Evolutionary conservation across 495 filamentous ascomycete genomes (phyloP).

Genomic region (Sordaria brevicollis): DNA sequence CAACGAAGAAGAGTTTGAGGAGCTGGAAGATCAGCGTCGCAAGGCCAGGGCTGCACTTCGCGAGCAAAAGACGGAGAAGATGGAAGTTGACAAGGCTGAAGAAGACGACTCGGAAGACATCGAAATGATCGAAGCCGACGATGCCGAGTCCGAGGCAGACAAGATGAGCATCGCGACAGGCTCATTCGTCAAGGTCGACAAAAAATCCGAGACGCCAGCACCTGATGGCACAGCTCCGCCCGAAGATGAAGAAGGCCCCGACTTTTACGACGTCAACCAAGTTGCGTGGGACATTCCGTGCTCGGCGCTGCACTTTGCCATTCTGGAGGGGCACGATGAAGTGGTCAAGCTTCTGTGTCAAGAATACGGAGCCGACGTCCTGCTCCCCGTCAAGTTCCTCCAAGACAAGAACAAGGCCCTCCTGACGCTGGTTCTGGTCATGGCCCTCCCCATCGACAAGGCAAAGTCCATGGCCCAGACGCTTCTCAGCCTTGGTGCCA

Average conservation of each 20-base stretch:
- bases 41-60: conserved; percentile 17
- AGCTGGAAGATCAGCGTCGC: conserved; percentile 42
- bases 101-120: conserved; percentile 23
- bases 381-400: conserved; percentile 56
- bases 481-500: conserved; percentile 60
- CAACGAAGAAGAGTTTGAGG: conserved; percentile 58
- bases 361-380: conserved; percentile 61
- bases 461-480: conserved; percentile 48
- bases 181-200: conserved; percentile 57
- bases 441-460: conserved; percentile 48
- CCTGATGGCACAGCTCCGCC: conserved; percentile 27
- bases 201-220: conserved; percentile 23
- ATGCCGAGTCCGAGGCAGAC: conserved; percentile 29
- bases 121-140: conserved; percentile 31
- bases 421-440: conserved; percentile 51
- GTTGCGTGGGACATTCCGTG: conserved; percentile 63
- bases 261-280: conserved; percentile 68
- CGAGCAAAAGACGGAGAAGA: conserved; percentile 8
- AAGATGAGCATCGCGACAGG: conserved; percentile 40
- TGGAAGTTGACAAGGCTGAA: conserved; percentile 7
- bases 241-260: conserved; percentile 55
- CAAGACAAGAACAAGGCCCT: conserved; percentile 41
- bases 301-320: conserved; percentile 67
- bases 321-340: conserved; percentile 55
- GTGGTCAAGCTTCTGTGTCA: conserved; percentile 59